These are phyloP conservation scores for Ustilago trichophora DNA, from an alignment of 1,284 basidiomycete species.

Conservation along the genomic window DNA sequence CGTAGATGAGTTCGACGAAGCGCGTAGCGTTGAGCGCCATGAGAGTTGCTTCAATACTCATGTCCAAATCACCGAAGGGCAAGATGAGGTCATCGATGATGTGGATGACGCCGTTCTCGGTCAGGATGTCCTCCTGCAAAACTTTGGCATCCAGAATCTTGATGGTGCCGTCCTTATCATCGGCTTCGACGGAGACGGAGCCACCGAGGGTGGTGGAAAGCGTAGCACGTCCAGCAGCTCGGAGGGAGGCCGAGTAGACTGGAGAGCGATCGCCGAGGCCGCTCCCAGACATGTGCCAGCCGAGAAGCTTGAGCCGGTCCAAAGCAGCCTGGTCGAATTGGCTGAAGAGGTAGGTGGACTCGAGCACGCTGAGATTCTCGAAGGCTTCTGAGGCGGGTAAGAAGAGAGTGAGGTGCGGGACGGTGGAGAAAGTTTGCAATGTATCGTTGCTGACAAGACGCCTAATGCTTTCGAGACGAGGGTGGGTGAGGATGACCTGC, in stretches of 20 bases:
- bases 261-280: slow-evolving; percentile 55
- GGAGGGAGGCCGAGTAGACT: slow-evolving; percentile 44
- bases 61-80: slow-evolving; percentile 77
- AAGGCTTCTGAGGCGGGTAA: slow-evolving; percentile 85
- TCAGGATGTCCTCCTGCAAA: slow-evolving; percentile 60
- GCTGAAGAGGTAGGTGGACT: slow-evolving; percentile 54
- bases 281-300: slow-evolving; percentile 59
- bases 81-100: slow-evolving; percentile 84
- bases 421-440: slow-evolving; percentile 49
- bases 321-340: slow-evolving; percentile 43
- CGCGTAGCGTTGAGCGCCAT: slow-evolving; percentile 86
- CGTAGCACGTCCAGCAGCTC: slow-evolving; percentile 12
- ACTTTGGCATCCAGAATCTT: slow-evolving; percentile 35
- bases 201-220: slow-evolving; percentile 60
- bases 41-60: slow-evolving; percentile 92
- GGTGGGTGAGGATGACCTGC: slow-evolving; percentile 51
- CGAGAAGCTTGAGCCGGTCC: slow-evolving; percentile 60
- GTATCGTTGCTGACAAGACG: slow-evolving; percentile 64
- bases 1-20: slow-evolving; percentile 88
- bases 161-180: slow-evolving; percentile 17
- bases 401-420: slow-evolving; percentile 84
- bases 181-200: slow-evolving; percentile 32
- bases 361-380: slow-evolving; percentile 67
- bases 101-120: slow-evolving; percentile 77
- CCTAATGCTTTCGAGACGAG: slow-evolving; percentile 57